A percentile compares a stretch with the other conserved stretches of the same genome.
These are phyloP conservation scores for Phytophthora hibernalis DNA, from an alignment of 352 stramenopile species.

Conservation along the genomic window DNA sequence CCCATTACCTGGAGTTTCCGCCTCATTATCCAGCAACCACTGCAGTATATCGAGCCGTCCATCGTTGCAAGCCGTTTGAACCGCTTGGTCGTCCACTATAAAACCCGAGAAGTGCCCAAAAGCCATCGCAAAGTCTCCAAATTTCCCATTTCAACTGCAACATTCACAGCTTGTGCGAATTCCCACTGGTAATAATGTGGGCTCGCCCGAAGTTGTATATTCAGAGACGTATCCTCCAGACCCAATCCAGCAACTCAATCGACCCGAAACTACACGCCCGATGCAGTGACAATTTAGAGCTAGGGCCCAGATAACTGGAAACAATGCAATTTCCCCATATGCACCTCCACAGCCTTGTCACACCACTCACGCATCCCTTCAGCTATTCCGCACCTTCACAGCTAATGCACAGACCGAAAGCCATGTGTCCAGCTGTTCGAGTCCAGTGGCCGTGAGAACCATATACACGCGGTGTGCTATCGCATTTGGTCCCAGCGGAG, in stretches of 20 bases:
- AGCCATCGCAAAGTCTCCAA: background rate
- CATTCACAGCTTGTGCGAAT: background rate
- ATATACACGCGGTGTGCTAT: too few relatives aligned
- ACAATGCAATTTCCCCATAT: background rate
- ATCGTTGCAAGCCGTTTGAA: background rate
- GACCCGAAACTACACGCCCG: slow-evolving; percentile 2
- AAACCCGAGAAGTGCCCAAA: background rate
- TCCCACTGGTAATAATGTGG: background rate
- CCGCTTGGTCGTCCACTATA: background rate
- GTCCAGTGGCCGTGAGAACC: too few relatives aligned
- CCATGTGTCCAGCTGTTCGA: too few relatives aligned
- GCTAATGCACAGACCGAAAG: too few relatives aligned
- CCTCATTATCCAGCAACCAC: background rate
- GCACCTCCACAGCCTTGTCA: too few relatives aligned
- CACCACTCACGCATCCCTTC: too few relatives aligned
- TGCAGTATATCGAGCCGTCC: background rate
- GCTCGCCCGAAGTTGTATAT: background rate
- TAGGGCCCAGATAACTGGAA: slow-evolving; percentile 7
- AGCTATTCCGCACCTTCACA: too few relatives aligned
- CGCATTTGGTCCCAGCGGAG: too few relatives aligned
- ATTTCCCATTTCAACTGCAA: background rate
- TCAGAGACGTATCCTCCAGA: background rate
- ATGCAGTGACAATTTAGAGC: background rate
- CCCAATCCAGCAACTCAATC: slow-evolving; percentile 3
- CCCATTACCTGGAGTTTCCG: background rate